Percentiles rank a stretch among this genome's conserved stretches.
phyloP scores from a whole-genome alignment of 805 yeast genomes.

The Metschnikowia reukaufii region DNA sequence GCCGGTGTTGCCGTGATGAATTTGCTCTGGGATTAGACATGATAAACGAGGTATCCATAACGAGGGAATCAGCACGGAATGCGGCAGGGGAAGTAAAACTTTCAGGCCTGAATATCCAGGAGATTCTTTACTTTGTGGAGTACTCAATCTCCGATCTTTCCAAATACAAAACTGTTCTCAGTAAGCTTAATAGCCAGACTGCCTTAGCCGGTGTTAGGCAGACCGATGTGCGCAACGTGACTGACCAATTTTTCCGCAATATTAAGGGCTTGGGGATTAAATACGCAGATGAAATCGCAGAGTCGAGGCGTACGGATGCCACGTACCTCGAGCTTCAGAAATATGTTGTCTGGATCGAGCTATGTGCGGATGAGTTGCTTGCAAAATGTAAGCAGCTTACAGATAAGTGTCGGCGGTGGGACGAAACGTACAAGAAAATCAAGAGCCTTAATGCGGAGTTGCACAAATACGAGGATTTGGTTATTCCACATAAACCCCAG shows the following conservation, averaged over 20 bases:
- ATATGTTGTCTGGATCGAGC: conserved; percentile 24
- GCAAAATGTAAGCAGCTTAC: conserved; percentile 24
- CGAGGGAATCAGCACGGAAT: conserved; percentile 22
- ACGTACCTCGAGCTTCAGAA: conserved; percentile 9
- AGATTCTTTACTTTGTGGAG: conserved; percentile 48
- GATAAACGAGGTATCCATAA: conserved; percentile 20
- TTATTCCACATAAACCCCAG: conserved; percentile 1
- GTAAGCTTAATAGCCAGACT: conserved; percentile 37
- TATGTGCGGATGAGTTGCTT: conserved; percentile 25
- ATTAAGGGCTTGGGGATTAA: background rate
- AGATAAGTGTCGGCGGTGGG: conserved; percentile 33
- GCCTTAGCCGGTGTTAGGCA: conserved; percentile 34
- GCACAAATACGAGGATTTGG: conserved; percentile 27
- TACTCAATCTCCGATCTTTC: conserved; percentile 46
- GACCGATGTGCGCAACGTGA: conserved; percentile 29
- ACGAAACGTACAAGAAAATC: conserved; percentile 27
- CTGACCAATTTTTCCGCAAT: conserved; percentile 18
- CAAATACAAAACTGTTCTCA: conserved; percentile 27
- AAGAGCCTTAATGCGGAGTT: conserved; percentile 30
- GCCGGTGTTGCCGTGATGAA: conserved; percentile 14
- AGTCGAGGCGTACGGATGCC: conserved; percentile 4
- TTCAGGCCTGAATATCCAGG: conserved; percentile 28
- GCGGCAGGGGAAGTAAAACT: conserved; percentile 28
- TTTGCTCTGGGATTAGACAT: conserved; percentile 35
- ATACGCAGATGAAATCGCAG: background rate